Evolutionary conservation across 148 eudicot genomes (phyloP), one percentile per base, ranked within the genome.

Genomic region (Arbutus unedo): DNA sequence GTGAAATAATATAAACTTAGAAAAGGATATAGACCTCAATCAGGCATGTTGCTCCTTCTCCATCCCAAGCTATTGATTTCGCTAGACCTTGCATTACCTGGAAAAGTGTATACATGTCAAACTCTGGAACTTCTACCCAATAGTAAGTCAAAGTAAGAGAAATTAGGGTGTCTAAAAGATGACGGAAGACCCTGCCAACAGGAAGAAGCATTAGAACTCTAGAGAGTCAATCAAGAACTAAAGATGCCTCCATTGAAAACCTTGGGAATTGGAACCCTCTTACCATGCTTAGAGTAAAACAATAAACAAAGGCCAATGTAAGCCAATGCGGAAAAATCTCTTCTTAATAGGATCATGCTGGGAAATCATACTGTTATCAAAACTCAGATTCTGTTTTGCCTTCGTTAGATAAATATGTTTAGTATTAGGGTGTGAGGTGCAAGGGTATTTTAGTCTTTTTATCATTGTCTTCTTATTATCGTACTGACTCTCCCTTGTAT

Each of bases 81-180:
- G 98, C 99, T 87, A 94, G 99, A 83, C 98, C 98, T 88, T 94
- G 99, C 99, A 96, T 96, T 81, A 96, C 98, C 99, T 96, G 88
- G 79, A 88, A 64, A 56, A 62, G 51, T 31, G 38, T 31, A 75
- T 82, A 56, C 4, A 79, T 67, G 55, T 43, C 64, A 81, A 59
- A n/a, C 48, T 71, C 50, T 41, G 41, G 51, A 73, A 45, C 71
- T 72, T 71, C 41, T 10, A 25, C 56, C 8, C 18, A 38, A 73
- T 6, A 44, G 56, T 4, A 21, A 77, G 25, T 56, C 23, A 74
- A 44, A 43, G 49, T 53, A 18, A 68, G 25, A 9, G 9, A 10
- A 49, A 76, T 38, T 8, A 59, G 54, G 53, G 66, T 62, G 57
- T 48, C 45, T 53, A 49, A 76, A 41, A 23, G 50, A 44, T 71